phyloP scores from a whole-genome alignment of 495 filamentous ascomycete genomes.

The Penicillium arizonense region DNA sequence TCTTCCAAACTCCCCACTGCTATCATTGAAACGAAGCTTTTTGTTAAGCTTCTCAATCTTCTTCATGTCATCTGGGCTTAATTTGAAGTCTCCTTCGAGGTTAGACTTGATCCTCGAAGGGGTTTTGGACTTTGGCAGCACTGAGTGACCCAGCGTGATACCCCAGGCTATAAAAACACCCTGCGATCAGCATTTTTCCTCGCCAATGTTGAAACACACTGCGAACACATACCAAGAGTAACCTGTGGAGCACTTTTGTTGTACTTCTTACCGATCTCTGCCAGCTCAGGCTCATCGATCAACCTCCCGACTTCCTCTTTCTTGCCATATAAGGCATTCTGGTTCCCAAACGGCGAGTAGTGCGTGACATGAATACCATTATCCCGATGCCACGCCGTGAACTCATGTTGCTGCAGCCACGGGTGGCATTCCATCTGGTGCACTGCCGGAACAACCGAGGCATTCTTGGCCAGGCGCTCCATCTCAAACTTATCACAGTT shows the following conservation, averaged over 20 bases:
- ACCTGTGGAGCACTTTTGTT: slow-evolving; percentile 61
- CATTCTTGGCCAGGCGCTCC: slow-evolving; percentile 62
- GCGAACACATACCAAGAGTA: slow-evolving; percentile 51
- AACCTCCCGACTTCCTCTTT: slow-evolving; percentile 50
- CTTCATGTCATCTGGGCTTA: slow-evolving; percentile 49
- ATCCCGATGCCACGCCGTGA: slow-evolving; percentile 52
- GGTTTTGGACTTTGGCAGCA: slow-evolving; percentile 66
- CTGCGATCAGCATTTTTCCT: neutral
- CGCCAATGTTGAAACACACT: neutral
- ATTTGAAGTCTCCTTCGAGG: slow-evolving; percentile 58
- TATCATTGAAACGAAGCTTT: slow-evolving; percentile 62
- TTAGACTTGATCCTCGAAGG: slow-evolving; percentile 54
- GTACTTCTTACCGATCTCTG: slow-evolving; percentile 61
- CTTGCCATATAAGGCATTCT: slow-evolving; percentile 59
- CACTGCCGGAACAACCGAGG: slow-evolving; percentile 58
- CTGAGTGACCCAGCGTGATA: slow-evolving; percentile 59
- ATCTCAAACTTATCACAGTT: slow-evolving; percentile 73
- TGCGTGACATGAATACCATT: slow-evolving; percentile 62
- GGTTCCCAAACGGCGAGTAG: slow-evolving; percentile 72
- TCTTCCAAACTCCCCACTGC: slow-evolving; percentile 51
- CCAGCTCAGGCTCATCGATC: slow-evolving; percentile 60
- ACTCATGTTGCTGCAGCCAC: slow-evolving; percentile 59
- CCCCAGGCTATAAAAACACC: slow-evolving; percentile 55
- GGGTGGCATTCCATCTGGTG: slow-evolving; percentile 67
- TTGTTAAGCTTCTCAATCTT: slow-evolving; percentile 53